Base-by-base conservation (phyloP, 2,329 filamentous ascomycete species). In the Cladosporium sphaerospermum region DNA sequence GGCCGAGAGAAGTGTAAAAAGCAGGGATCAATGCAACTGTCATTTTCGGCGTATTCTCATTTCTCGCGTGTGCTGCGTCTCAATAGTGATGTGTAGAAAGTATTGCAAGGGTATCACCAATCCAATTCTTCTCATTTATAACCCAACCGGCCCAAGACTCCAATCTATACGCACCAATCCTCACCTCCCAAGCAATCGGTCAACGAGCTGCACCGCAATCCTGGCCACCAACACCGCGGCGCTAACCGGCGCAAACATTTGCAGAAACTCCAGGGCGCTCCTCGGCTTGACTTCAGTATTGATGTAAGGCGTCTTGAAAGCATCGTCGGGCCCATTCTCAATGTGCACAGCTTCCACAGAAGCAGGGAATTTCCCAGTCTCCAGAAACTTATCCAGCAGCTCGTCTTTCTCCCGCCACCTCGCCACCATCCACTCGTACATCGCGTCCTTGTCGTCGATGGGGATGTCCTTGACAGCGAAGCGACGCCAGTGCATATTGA, bases 401-500 rank as follows among this genome's bases (percentile, higher is more conserved):
- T 82, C 80, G 62, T 99, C 93, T 70, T 99, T 99, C 66, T 96
- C 90, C 37, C 84, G 81, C 92, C 92, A 99, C 42, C 91, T 81
- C 37, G 85, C 79, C 43, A 85, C 78, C 19, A 96, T 73, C 93
- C 93, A 99, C 7, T 77, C 64, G 54, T 92, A 85, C 65, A 99
- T 97, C 23, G 78, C 74, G 33, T 86, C 78, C 7, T 79, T 77
- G 61, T 86, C 80, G 45, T 88, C 78, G 4, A 95, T 76, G 0
- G 93, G 93, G 23, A 99, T 92, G 44, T 89, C 84, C 13, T 79
- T 78, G 16, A 96, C 66, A 19, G 80, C 78, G 71, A 95, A 97
- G 16, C 91, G 84, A 50, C 93, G 84, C 91, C 92, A 99, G 73
- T 96, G 85, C 75, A 97, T 89, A 71, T 96, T 96, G 62, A 97